A percentile compares a stretch with the other conserved stretches of the same genome.
phyloP scores from a whole-genome alignment of 495 filamentous ascomycete species.

The Penicillium cataractarum region DNA sequence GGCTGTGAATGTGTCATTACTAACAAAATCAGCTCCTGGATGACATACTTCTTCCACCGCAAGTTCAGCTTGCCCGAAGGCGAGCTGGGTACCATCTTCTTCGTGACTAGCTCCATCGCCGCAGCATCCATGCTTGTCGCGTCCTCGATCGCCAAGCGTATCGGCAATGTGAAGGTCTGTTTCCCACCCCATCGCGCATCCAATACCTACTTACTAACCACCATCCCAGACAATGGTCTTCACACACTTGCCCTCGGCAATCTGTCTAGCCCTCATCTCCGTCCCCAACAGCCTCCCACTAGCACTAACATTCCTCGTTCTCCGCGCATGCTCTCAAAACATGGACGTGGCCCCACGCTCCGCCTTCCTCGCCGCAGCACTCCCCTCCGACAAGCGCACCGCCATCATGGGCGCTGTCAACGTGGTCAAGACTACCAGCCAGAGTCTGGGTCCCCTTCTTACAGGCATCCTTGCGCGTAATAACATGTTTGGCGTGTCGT shows the following conservation, averaged over 20 bases:
- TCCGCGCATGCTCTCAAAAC: constrained; percentile 70
- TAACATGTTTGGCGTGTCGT: constrained; percentile 69
- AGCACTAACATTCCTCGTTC: constrained; percentile 64
- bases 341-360: constrained; percentile 85
- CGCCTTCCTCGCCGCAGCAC: constrained; percentile 74
- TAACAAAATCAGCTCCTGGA: constrained; percentile 55
- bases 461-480: constrained; percentile 70
- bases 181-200: not conserved
- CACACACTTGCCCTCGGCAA: constrained; percentile 76
- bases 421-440: constrained; percentile 64
- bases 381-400: constrained; percentile 74
- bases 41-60: constrained; percentile 75
- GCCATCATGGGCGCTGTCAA: constrained; percentile 75
- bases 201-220: constrained; percentile 7
- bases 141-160: constrained; percentile 71
- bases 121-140: constrained; percentile 72
- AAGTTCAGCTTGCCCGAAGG: constrained; percentile 74
- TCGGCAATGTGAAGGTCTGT: constrained; percentile 71
- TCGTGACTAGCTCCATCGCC: constrained; percentile 65
- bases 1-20: not conserved
- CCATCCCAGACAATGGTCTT: constrained; percentile 74
- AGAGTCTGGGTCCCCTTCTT: constrained; percentile 65
- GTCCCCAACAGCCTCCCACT: constrained; percentile 57
- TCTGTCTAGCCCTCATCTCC: constrained; percentile 72
- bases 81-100: constrained; percentile 71